Evolutionary conservation across 805 yeast genomes (phyloP), one percentile per base, ranked within the genome.

Genomic region (Candida germanica): DNA sequence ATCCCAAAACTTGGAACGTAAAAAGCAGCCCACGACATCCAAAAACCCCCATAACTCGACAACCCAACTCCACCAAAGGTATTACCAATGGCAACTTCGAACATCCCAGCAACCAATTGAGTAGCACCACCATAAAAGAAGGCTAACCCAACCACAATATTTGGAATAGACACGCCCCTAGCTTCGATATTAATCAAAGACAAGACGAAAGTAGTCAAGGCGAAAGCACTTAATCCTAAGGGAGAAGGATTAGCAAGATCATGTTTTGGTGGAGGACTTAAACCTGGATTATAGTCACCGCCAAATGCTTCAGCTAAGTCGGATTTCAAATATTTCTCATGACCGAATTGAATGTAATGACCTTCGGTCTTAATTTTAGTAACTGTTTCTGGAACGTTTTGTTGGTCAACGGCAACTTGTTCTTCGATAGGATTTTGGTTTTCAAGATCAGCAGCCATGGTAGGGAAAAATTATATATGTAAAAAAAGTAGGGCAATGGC

Each of bases 261-360:
- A 43, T 61, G 54, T 38, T 62, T 60, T 15, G 71, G 69, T 11
- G 72, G 67, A 17, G 73, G 73, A 13, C 67, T 47, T 45, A 64
- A 59, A 38, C 72, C 91, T 16, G 93, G 87, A 47, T 80, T 79
- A 54, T 84, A 64, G 13, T 83, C 71, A 80, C 96, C 96, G 58
- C 95, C 96, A 46, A 83, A 83, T 2, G 91, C 91, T 17, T 59
- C 59, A 35, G 66, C 61, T 38, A 83, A 66, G 33, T 83, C 89
- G 35, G 69, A 57, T 48, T 71, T 75, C 23, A 77, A 67, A 43
- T 82, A 87, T 56, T 75, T 80, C 43, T 82, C 79, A 49, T 79
- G 72, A 3, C 95, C 96, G 46, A 87, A 75, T 44, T 68, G 77
- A 38, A 87, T 69, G 53, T 77, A 80, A 30, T 82, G 83, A 27